These are phyloP conservation scores for Pisolithus microcarpus DNA, from an alignment of 768 basidiomycete species.

Conservation along the genomic window DNA sequence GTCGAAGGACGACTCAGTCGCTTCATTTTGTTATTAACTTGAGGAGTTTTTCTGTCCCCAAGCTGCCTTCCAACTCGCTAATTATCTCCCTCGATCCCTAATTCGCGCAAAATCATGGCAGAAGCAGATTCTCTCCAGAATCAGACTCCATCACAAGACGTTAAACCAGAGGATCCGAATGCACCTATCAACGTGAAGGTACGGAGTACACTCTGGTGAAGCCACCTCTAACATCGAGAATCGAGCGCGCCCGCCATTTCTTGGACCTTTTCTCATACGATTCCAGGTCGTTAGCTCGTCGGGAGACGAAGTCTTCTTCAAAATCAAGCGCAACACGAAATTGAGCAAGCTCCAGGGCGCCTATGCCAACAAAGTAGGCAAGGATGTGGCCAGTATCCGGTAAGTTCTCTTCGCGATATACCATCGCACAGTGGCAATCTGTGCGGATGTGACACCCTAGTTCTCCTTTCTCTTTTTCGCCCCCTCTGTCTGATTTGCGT, in stretches of 20 bases:
- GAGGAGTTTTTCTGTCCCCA: no score
- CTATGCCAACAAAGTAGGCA: conserved; percentile 88
- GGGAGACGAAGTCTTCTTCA: conserved; percentile 93
- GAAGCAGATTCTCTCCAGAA: conserved; percentile 38
- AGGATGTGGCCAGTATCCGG: conserved; percentile 84
- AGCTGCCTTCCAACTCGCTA: not conserved
- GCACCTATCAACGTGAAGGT: conserved; percentile 79
- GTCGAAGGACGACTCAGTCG: not conserved
- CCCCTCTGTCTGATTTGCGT: not conserved
- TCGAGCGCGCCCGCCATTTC: not conserved
- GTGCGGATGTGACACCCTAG: not conserved
- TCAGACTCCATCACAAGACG: conserved; percentile 30
- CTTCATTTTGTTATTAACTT: not conserved
- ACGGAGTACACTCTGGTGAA: conserved; percentile 13
- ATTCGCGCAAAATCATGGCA: conserved; percentile 38
- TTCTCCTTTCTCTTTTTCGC: not conserved
- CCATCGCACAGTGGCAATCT: conserved; percentile 2
- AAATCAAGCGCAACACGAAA: conserved; percentile 92
- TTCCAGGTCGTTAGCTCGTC: conserved; percentile 62
- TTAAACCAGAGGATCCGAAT: conserved; percentile 47
- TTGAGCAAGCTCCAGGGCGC: conserved; percentile 88
- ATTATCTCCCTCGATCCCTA: not conserved
- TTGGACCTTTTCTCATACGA: not conserved
- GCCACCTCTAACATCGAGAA: not conserved
- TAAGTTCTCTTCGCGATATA: conserved; percentile 31